Conservation (phyloP, 2,329 filamentous ascomycete genomes). For the Aspergillus fijiensis region DNA sequence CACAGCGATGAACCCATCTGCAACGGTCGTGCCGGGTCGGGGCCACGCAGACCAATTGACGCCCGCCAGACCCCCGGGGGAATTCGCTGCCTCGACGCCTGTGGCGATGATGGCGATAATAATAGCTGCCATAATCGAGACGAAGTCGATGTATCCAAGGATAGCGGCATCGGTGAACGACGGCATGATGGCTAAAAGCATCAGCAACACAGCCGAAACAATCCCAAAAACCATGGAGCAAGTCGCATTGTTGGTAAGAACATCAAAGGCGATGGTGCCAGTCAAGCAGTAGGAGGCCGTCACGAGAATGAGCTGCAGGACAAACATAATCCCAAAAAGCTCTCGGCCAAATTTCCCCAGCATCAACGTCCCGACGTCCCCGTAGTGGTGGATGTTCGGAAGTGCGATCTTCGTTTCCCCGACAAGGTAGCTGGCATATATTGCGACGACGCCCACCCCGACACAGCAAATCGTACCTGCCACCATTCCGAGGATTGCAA, state of each 20-base stretch:
- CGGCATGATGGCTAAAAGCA: constrained; percentile 33
- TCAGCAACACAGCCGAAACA: constrained; percentile 40
- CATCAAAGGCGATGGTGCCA: constrained; percentile 47
- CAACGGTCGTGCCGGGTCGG: constrained; percentile 21
- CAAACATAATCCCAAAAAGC: constrained; percentile 43
- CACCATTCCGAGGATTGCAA: constrained; percentile 47
- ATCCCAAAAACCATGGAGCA: constrained; percentile 42
- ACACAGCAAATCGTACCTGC: constrained; percentile 45
- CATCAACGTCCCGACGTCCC: constrained; percentile 45
- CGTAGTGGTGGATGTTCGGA: constrained; percentile 44
- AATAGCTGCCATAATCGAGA: constrained; percentile 32
- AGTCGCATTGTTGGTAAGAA: constrained; percentile 39
- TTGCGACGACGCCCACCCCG: constrained; percentile 39
- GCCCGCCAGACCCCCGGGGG: constrained; percentile 17
- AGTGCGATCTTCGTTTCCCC: constrained; percentile 38
- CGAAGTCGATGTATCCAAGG: constrained; percentile 35
- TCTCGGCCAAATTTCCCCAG: constrained; percentile 42
- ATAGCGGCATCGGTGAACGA: constrained; percentile 35
- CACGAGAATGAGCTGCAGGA: constrained; percentile 43
- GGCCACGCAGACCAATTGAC: constrained; percentile 20
- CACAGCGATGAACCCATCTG: constrained; percentile 26
- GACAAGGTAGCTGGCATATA: constrained; percentile 44
- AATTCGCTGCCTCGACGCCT: constrained; percentile 25
- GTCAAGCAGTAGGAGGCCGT: constrained; percentile 48
- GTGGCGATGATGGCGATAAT: constrained; percentile 35